Evolutionary conservation across 768 basidiomycete species (phyloP), one percentile per base, ranked within the genome.

Genomic region (Rhodotorula sphaerocarpa): DNA sequence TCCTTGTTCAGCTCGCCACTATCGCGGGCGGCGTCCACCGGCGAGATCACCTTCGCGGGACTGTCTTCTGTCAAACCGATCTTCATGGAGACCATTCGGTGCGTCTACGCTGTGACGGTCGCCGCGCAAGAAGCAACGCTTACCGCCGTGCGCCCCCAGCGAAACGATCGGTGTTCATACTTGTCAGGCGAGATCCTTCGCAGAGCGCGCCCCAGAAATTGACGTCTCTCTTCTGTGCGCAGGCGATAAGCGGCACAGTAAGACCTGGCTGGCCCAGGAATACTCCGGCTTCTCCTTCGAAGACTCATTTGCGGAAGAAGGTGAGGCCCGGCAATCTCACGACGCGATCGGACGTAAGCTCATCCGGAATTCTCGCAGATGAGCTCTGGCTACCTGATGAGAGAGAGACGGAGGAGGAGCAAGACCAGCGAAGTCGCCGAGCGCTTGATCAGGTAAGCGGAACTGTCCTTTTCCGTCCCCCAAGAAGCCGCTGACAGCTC

Each of bases 1-100:
- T 41, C 23, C 4, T 60, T 71, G 28, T 74, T 73, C 59, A 72
- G 72, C 27, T 67, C 64, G 20, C 74, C 74, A 5, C 55, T 75
- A 16, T 39, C 62, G 14, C 50, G 74, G 5, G 46, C 69, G 1
- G 63, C 68, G 1, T 55, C 57, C 28, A 75, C 74, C 2, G 50
- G 73, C 14, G 41, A 70, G n/a, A 57, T 72, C 28, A 73, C 73
- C 3, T 75, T 72, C 36, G 36, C 9, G 10, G 16, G 72, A 21
- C 27, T 2, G 63, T 61, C 30, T 34, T 73, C 3, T 45, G 66
- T 12, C 54, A 65, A 39, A 31, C 69, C 73, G 1, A 9, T 56
- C 43, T 41, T 73, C 42, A 60, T 59, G 47, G 73, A 74, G 57
- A 39, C 44, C 16, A 45, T 70, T 18, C 34, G 74, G 50, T 70